Conservation (phyloP, 2,329 filamentous ascomycete species). For the Akanthomyces dipterigenus region DNA sequence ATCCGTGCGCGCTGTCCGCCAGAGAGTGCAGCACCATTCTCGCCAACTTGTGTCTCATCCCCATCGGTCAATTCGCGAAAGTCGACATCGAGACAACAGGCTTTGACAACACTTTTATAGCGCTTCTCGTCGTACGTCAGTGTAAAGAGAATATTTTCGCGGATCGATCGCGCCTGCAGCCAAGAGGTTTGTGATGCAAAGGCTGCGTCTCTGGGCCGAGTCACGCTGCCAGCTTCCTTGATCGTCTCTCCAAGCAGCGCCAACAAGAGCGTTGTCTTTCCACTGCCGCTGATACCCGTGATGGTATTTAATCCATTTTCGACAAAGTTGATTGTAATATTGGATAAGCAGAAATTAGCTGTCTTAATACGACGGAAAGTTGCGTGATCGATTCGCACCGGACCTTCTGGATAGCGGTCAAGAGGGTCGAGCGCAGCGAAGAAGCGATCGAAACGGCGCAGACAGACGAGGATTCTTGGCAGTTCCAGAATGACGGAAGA, state of each 20-base stretch:
- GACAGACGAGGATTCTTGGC: slow-evolving; percentile 32
- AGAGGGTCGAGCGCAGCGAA: slow-evolving; percentile 44
- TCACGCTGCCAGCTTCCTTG: slow-evolving; percentile 39
- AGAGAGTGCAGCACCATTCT: slow-evolving; percentile 48
- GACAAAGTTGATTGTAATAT: slow-evolving; percentile 46
- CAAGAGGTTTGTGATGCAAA: slow-evolving; percentile 52
- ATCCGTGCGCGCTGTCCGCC: slow-evolving; percentile 52
- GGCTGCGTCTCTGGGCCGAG: slow-evolving; percentile 44
- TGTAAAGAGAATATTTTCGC: slow-evolving; percentile 49
- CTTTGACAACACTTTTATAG: slow-evolving; percentile 50
- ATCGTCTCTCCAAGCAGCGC: slow-evolving; percentile 50
- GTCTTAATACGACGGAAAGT: slow-evolving; percentile 43
- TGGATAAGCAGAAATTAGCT: slow-evolving; percentile 40
- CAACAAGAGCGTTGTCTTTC: slow-evolving; percentile 50
- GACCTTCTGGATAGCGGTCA: slow-evolving; percentile 41
- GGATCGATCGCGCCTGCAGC: slow-evolving; percentile 50
- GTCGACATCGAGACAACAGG: slow-evolving; percentile 47
- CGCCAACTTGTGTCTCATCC: slow-evolving; percentile 46
- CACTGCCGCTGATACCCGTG: slow-evolving; percentile 47
- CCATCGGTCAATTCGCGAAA: slow-evolving; percentile 42
- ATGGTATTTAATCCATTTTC: slow-evolving; percentile 48
- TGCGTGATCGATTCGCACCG: slow-evolving; percentile 37
- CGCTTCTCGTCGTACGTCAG: slow-evolving; percentile 41
- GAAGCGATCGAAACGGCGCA: slow-evolving; percentile 47
- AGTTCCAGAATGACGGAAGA: slow-evolving; percentile 33